Conservation (phyloP, 345 rosid genomes). For the Microthlaspi erraticum region DNA sequence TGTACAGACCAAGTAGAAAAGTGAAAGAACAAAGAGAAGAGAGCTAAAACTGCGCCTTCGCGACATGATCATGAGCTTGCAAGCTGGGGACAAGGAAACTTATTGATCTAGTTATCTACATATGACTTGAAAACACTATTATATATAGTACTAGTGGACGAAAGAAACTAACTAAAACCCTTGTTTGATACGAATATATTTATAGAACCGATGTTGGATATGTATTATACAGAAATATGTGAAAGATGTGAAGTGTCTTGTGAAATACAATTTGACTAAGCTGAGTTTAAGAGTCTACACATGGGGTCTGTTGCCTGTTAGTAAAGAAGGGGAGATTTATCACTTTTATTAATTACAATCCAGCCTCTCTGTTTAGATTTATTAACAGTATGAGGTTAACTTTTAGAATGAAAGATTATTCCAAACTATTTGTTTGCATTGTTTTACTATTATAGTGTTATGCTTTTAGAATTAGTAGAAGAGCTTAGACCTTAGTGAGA, state of each 20-base stretch:
- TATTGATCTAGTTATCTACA: constrained; percentile 22
- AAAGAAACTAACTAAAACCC: neutral
- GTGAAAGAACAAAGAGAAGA: constrained; percentile 18
- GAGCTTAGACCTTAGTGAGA: constrained; percentile 1
- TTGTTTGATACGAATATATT: neutral
- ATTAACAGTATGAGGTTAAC: neutral
- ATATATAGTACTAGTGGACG: constrained; percentile 9
- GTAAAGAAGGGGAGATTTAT: constrained; percentile 1
- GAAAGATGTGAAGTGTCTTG: constrained; percentile 27
- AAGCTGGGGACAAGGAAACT: constrained; percentile 14
- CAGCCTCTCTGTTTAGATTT: constrained; percentile 11
- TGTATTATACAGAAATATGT: constrained; percentile 10
- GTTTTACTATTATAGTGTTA: neutral
- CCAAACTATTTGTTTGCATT: neutral
- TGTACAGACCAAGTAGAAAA: constrained; percentile 27
- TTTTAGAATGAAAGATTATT: neutral
- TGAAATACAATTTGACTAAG: constrained; percentile 31
- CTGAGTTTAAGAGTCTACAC: constrained; percentile 31
- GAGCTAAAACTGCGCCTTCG: neutral
- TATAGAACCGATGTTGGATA: neutral
- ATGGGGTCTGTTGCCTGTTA: constrained; percentile 37
- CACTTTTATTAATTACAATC: constrained; percentile 25
- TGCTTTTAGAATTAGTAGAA: neutral
- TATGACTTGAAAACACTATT: constrained; percentile 17
- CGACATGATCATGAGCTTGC: constrained; percentile 35